Base-by-base conservation (phyloP, 2,329 filamentous ascomycete species). In the Stemphylium lycopersici region DNA sequence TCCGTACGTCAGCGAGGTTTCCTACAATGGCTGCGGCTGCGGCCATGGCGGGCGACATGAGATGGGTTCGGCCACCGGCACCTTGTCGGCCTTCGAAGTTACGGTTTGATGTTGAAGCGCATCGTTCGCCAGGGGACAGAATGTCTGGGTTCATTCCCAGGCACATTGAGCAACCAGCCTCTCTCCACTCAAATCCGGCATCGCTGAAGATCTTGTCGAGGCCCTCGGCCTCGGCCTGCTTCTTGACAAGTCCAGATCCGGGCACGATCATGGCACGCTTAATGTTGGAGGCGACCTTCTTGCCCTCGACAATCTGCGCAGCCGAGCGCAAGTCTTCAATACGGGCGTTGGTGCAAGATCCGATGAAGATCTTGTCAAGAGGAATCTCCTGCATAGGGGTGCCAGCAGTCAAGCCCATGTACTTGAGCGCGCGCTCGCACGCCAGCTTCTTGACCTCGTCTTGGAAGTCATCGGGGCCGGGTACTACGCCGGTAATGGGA, bases 61-160 rank as follows among this genome's bases (percentile, higher is more conserved):
- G 81, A 76, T 98, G 95, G 10, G 95, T 98, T 56, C 95, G 87
- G 55, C 93, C 91, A 59, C 87, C 87, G 56, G 93, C 92, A 72
- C 95, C 95, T 79, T 99, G 95, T 61, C 95, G 89, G 58, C 95
- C 95, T 76, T 98, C 95, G 66, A 98, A 98, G 78, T 98, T 98
- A 68, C 95, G 90, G 80, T 98, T 98, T 59, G 91, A 96, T 44
- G 95, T 98, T 72, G 89, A 93, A 37, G 95, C 95, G 74, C 95
- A 98, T 70, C 95, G 88, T 79, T 99, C 95, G 75, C 89, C 85
- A 48, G 95, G 93, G 2, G 92, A 87, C 41, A 98, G 84, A 61
- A 99, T 98, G 75, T 99, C 95, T 0, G 95, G 93, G 81, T 99
- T 99, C 93, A 99, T 99, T 74, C 95, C 95, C 50, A 99, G 84